Conservation (phyloP, 306 rosid genomes). For the Casuarina cunninghamiana region DNA sequence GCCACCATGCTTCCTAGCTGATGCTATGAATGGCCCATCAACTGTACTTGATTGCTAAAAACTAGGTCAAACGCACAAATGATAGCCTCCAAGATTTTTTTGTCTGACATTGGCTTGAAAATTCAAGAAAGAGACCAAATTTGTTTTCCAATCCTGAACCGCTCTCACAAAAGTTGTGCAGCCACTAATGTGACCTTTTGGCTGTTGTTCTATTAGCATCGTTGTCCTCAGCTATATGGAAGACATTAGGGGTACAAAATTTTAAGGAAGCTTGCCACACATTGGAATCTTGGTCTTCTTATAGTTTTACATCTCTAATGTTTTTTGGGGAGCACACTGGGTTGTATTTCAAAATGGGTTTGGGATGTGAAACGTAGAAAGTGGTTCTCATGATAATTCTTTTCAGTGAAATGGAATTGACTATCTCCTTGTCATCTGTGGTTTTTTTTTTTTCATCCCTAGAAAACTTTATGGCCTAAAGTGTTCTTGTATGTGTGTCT, state of each 20-base stretch:
- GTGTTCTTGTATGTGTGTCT: not conserved
- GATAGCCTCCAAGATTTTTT: constrained; percentile 34
- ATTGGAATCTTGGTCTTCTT: not conserved
- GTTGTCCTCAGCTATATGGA: not conserved
- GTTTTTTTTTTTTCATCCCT: not conserved
- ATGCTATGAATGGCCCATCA: constrained; percentile 35
- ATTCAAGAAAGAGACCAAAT: not conserved
- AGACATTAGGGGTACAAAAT: not conserved
- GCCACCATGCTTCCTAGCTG: constrained; percentile 40
- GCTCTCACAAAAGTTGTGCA: not conserved
- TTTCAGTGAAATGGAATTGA: not conserved
- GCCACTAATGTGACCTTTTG: not conserved
- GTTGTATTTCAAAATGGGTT: not conserved
- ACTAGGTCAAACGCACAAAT: constrained; percentile 33
- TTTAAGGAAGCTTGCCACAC: not conserved
- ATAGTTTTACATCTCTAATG: not conserved
- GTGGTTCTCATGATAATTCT: not conserved
- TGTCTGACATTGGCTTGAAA: not conserved
- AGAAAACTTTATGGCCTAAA: not conserved
- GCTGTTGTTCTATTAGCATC: not conserved
- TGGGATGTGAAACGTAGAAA: not conserved
- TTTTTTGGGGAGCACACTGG: not conserved
- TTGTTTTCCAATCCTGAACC: not conserved
- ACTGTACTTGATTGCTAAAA: constrained; percentile 27
- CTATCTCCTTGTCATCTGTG: not conserved